Evolutionary conservation across 2,329 filamentous ascomycete species (phyloP), one percentile per base, ranked within the genome.

Genomic region (Exophiala lecanii-corni): DNA sequence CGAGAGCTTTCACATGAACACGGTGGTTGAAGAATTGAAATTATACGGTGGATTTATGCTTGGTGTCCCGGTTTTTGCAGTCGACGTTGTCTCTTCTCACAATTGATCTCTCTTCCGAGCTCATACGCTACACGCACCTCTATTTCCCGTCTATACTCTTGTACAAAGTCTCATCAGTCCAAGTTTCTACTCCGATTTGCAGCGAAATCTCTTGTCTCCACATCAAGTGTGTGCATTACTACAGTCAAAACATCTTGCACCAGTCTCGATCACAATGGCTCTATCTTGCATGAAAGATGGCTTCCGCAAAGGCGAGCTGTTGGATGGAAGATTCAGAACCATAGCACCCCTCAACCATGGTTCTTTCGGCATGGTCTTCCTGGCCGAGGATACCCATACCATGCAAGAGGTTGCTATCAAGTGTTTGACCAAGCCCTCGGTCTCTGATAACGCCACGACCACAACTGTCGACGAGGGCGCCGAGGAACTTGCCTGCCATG

Each of bases 301-400:
- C 62, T 92, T 95, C 70, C 73, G 81, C 61, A 74, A 81, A 67
- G 87, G 85, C 66, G 79, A 85, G 67, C 70, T 94, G 62, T 81
- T 95, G 62, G 82, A 86, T 63, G 89, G 87, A 65, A 89, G 92
- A 56, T 98, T 92, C 67, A 76, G 86, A 69, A 94, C 89, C 43
- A 76, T 96, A 61, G 86, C 89, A 56, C 89, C 92, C 45, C 84
- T 98, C 71, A 98, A 98, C 64, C 89, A 96, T 76, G 92, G 92
- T 57, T 97, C 92, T 43, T 98, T 97, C 62, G 92, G 92, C 62
- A 94, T 97, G 87, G 92, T 98, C 59, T 96, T 96, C 69, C 82
- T 89, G 69, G 92, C 91, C 47, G 84, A 77, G 63, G 89, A 98
- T 64, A 73, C 82, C 54, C 64, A 74, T 53, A 94, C 86, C 48